A percentile compares a stretch with the other conserved stretches of the same genome.
These are phyloP conservation scores for Pythium phragmitis DNA, from an alignment of 352 stramenopile genomes.

Conservation along the genomic window DNA sequence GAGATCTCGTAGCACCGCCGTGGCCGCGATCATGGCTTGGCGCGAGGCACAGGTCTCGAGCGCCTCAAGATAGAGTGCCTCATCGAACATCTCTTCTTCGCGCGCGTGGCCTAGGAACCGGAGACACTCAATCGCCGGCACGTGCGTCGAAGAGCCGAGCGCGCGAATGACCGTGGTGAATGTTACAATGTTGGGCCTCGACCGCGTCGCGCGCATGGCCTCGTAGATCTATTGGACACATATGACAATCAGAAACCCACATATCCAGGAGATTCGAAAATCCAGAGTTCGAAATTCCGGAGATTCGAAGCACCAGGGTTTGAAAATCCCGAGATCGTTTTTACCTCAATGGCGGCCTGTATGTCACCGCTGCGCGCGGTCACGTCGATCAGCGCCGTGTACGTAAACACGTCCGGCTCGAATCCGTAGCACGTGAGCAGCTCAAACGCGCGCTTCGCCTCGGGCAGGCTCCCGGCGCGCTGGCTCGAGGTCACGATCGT, in stretches of 20 bases:
- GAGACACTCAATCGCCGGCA: constrained; percentile 40
- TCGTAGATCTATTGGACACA: constrained; percentile 44
- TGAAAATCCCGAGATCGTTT: not conserved
- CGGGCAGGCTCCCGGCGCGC: constrained; percentile 48
- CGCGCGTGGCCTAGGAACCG: constrained; percentile 47
- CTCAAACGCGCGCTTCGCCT: constrained; percentile 65
- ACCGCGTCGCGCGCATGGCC: constrained; percentile 56
- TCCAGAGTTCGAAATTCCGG: too few species aligned
- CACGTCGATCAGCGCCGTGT: constrained; percentile 81
- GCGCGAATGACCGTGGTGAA: constrained; percentile 36
- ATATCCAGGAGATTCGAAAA: too few species aligned
- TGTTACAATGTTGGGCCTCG: constrained; percentile 72
- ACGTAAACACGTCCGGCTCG: constrained; percentile 76
- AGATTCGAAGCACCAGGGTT: too few species aligned
- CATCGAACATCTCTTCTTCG: constrained; percentile 55
- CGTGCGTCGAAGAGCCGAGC: not conserved
- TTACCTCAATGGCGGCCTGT: constrained; percentile 44
- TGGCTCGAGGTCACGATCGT: constrained; percentile 79
- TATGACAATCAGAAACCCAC: not conserved
- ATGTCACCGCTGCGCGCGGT: constrained; percentile 52
- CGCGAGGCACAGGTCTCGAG: constrained; percentile 51
- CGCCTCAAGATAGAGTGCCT: constrained; percentile 58
- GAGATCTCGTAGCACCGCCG: constrained; percentile 39
- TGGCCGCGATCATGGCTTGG: constrained; percentile 36
- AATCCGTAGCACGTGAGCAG: constrained; percentile 47